phyloP scores from a whole-genome alignment of 257 asterid species.

The Solanum infundibuliforme region DNA sequence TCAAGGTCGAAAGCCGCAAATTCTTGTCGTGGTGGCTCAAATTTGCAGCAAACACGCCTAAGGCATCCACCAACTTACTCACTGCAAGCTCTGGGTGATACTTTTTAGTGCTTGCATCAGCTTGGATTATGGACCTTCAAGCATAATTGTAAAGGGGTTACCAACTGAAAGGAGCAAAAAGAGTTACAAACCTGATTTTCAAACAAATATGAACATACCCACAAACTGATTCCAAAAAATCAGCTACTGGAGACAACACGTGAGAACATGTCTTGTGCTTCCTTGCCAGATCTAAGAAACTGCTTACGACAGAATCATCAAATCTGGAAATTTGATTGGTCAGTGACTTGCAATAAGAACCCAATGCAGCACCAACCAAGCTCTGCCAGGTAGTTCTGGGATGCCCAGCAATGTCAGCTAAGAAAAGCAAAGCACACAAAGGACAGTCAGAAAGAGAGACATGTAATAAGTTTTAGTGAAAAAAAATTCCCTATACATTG shows the following conservation, averaged over 20 bases:
- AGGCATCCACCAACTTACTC: conserved; percentile 32
- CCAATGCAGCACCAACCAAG: conserved; percentile 67
- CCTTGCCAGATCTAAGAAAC: conserved; percentile 54
- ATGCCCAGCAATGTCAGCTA: conserved; percentile 29
- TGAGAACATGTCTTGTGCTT: conserved; percentile 58
- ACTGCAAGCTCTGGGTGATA: conserved; percentile 40
- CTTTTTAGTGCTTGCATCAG: conserved; percentile 19
- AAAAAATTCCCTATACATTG: background rate
- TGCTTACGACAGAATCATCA: conserved; percentile 31
- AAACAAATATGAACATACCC: conserved; percentile 22
- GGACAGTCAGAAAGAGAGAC: background rate
- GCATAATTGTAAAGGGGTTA: conserved; percentile 14
- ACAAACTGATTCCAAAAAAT: conserved; percentile 47
- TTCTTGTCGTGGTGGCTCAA: conserved; percentile 47
- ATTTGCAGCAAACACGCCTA: conserved; percentile 52
- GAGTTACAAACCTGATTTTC: background rate
- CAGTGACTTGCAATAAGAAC: conserved; percentile 42
- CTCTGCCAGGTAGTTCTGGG: conserved; percentile 38
- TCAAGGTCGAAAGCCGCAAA: conserved; percentile 68
- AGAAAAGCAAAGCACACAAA: background rate
- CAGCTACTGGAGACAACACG: conserved; percentile 73
- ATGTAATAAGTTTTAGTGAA: background rate
- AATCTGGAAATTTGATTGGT: conserved; percentile 21
- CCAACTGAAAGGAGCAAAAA: background rate
- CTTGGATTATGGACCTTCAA: conserved; percentile 29